phyloP scores from a whole-genome alignment of 2,329 filamentous ascomycete genomes.

The Colletotrichum caudatum region DNA sequence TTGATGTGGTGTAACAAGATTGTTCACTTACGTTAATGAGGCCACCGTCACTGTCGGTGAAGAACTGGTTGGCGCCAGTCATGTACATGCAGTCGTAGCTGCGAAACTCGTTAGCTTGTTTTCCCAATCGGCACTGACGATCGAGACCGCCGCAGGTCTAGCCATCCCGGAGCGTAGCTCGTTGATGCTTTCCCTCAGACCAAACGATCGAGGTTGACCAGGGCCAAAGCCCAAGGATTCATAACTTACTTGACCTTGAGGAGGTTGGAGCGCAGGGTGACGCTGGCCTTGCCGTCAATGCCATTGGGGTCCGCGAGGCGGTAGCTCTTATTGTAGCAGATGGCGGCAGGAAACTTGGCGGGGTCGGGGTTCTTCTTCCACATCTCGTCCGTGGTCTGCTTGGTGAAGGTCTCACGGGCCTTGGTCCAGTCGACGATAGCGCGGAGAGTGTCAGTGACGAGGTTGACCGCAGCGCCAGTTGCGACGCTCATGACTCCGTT shows the following conservation, averaged over 20 bases:
- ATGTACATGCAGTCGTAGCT: conserved; percentile 43
- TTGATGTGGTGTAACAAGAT: background rate
- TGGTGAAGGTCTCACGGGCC: conserved; percentile 26
- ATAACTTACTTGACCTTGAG: conserved; percentile 23
- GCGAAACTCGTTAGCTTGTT: background rate
- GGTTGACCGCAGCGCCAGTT: conserved; percentile 14
- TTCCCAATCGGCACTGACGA: background rate
- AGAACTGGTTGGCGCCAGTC: conserved; percentile 38
- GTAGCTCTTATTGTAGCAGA: conserved; percentile 33
- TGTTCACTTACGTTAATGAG: conserved; percentile 39
- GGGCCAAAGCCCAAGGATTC: no score
- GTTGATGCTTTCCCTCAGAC: background rate
- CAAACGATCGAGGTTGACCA: no score
- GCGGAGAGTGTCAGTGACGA: conserved; percentile 5
- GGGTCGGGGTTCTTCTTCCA: conserved; percentile 23
- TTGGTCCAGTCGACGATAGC: conserved; percentile 17
- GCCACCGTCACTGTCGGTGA: conserved; percentile 39
- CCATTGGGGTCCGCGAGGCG: conserved; percentile 1
- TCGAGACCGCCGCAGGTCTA: background rate
- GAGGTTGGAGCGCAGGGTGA: conserved; percentile 11
- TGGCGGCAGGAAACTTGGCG: conserved; percentile 16
- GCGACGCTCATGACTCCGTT: conserved; percentile 9
- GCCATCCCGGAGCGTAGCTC: background rate
- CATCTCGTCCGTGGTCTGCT: conserved; percentile 25
- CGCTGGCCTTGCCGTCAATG: conserved; percentile 25